Conservation (phyloP, 805 yeast genomes). For the Ogataea neopini region DNA sequence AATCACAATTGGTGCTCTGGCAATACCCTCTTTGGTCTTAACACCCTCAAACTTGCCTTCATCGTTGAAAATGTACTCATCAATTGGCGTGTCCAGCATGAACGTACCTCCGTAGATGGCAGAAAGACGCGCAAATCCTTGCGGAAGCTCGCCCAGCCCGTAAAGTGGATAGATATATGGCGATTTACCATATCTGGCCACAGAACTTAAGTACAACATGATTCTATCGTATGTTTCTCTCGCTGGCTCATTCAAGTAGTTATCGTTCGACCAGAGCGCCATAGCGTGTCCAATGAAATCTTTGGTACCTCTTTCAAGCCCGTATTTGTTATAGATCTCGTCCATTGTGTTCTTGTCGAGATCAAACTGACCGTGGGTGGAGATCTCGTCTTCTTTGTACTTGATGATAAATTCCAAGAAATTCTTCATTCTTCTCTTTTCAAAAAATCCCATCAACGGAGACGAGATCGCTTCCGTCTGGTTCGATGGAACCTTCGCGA, state of each 20-base stretch:
- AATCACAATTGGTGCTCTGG: constrained; percentile 89
- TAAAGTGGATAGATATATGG: constrained; percentile 95
- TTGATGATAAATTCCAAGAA: constrained; percentile 85
- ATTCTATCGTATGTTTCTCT: constrained; percentile 89
- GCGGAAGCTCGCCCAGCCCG: constrained; percentile 98
- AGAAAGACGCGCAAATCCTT: constrained; percentile 94
- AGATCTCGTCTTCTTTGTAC: constrained; percentile 73
- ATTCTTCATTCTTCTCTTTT: constrained; percentile 91
- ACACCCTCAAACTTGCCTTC: constrained; percentile 82
- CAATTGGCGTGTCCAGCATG: constrained; percentile 95
- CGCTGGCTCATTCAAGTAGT: constrained; percentile 84
- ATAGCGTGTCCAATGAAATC: constrained; percentile 98
- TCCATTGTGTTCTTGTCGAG: constrained; percentile 89
- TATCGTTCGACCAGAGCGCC: constrained; percentile 96
- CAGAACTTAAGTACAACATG: constrained; percentile 81
- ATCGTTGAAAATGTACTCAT: constrained; percentile 76
- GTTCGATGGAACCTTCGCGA: constrained; percentile 93
- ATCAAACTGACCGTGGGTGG: constrained; percentile 85
- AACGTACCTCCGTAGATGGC: constrained; percentile 99
- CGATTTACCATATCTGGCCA: constrained; percentile 92
- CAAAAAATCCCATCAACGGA: constrained; percentile 93
- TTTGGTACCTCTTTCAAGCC: constrained; percentile 88
- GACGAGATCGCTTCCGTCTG: constrained; percentile 90
- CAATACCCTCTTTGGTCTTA: constrained; percentile 85
- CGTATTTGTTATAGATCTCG: constrained; percentile 84